These are phyloP conservation scores for Raphanus raphanistrum DNA, from an alignment of 345 rosid genomes.

Conservation along the genomic window DNA sequence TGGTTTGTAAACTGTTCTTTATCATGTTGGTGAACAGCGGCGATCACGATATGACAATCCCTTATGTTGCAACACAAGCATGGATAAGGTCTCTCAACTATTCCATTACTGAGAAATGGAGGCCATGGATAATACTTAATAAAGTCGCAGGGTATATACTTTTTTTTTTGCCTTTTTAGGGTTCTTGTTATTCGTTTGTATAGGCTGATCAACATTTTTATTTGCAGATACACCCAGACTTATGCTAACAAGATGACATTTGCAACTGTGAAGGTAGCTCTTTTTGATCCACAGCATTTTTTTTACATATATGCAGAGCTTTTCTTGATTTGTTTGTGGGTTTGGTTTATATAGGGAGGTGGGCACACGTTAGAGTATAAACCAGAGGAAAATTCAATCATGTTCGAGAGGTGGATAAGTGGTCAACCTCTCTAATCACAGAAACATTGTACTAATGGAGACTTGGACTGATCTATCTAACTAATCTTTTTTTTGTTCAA, in stretches of 20 bases:
- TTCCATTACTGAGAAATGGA: constrained; percentile 57
- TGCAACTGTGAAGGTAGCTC: constrained; percentile 60
- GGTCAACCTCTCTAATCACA: constrained; percentile 20
- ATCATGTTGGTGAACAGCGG: constrained; percentile 42
- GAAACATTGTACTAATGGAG: not conserved
- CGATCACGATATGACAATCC: constrained; percentile 60
- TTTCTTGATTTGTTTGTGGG: not conserved
- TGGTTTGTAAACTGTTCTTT: not conserved
- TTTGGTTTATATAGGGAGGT: constrained; percentile 48
- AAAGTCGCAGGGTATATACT: constrained; percentile 43
- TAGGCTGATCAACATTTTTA: no score
- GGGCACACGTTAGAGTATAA: constrained; percentile 56
- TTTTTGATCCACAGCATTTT: not conserved
- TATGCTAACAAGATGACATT: constrained; percentile 65
- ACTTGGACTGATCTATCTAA: not conserved
- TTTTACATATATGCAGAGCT: not conserved
- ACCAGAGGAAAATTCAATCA: constrained; percentile 45
- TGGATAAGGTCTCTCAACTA: constrained; percentile 62
- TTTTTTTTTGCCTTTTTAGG: no score
- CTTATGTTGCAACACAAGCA: constrained; percentile 54
- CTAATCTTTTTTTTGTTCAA: no score
- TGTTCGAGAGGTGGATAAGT: constrained; percentile 42
- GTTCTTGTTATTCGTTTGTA: no score
- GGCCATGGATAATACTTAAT: constrained; percentile 51
- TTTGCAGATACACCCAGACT: not conserved